Evolutionary conservation across 352 stramenopile species (phyloP), one percentile per base, ranked within the genome.

Genomic region (Pythium apleroticum): DNA sequence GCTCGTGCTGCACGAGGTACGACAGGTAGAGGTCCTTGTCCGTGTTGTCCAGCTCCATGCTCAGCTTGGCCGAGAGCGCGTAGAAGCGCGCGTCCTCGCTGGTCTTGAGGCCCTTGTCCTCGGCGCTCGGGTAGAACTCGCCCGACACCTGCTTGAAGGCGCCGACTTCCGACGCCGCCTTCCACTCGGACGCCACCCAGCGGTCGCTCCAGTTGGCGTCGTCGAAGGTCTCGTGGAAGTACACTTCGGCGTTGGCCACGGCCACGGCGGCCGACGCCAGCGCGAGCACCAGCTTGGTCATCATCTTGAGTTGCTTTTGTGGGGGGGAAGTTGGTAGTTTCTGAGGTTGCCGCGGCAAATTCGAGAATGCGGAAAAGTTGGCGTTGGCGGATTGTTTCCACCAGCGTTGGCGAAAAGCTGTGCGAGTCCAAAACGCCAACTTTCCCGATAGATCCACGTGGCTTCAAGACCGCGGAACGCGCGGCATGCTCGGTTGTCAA

Each of bases 1-100:
- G 95, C 81, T 99, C 98, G 77, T 99, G 96, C 87, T 99, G 98
- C 55, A 99, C 95, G 14, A 97, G 81, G 77, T 99, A 99, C 86
- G 98, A 98, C 61, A 98, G 61, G 69, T 96, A 95, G 49, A 98
- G 66, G 58, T 98, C 83, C 76, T 94, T 96, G 65, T 74, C 88
- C 69, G 88, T 81, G 75, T 98, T 98, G 73, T 91, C 82, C 52
- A 98, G 81, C 28, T 88, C 66, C 72, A 88, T 88, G 60, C 59
- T 75, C 27, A 98, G 83, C 81, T 97, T 97, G 68, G 97, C 94
- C 55, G 93, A 96, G 43, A 99, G 81, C 39, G 95, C 97, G 82
- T 99, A 99, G 81, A 99, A 99, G 60, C 96, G 90, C 52, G 94
- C 96, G 71, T 99, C 95, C 65, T 98, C 74, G 63, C 77, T 84